Conservation (phyloP, 73 alveolate genomes). For the Stentor coeruleus region DNA sequence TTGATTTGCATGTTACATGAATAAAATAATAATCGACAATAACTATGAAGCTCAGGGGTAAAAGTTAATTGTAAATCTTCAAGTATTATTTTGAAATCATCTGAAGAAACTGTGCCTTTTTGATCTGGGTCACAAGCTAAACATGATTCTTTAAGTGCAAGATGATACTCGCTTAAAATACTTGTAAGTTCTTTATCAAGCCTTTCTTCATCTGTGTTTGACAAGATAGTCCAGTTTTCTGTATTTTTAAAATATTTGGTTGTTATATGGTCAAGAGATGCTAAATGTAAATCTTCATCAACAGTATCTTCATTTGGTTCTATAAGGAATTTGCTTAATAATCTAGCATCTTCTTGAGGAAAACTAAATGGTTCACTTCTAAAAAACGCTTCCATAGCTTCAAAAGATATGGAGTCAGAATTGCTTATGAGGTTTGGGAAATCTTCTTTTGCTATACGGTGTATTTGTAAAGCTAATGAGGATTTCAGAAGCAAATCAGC, state of each 20-base stretch:
- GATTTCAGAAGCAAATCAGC: background rate
- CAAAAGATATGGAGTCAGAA: background rate
- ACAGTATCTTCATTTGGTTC: too few species aligned
- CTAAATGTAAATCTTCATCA: background rate
- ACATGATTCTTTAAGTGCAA: background rate
- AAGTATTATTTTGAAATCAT: background rate
- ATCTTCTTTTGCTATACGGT: background rate
- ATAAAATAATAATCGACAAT: background rate
- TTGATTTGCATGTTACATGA: background rate
- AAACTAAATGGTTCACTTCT: background rate
- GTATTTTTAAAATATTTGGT: background rate
- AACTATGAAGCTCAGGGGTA: background rate
- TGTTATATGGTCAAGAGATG: background rate
- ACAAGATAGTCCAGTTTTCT: background rate
- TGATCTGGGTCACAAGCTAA: background rate
- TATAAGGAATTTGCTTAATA: too few species aligned
- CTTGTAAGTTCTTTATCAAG: background rate
- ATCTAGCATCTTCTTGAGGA: background rate
- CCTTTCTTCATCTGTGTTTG: background rate
- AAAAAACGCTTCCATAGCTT: background rate
- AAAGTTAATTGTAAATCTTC: background rate
- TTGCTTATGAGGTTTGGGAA: background rate
- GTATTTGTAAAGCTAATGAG: background rate
- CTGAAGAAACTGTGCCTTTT: background rate
- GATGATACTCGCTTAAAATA: too few species aligned